Evolutionary conservation across 73 alveolate genomes (phyloP), one percentile per base, ranked within the genome.

Genomic region (Paramecium octaurelia): DNA sequence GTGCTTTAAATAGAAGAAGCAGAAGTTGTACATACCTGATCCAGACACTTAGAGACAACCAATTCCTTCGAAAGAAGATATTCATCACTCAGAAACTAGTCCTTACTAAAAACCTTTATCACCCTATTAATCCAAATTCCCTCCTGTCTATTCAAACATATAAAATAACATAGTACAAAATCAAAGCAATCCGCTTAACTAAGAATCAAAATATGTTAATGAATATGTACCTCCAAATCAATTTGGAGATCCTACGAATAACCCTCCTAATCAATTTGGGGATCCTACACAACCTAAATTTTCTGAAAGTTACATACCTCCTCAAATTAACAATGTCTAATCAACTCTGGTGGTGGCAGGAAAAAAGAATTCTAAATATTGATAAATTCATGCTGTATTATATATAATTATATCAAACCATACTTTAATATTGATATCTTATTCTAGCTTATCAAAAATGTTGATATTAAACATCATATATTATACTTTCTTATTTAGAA

Each of bases 1-100:
- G 91, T 80, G 91, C 20, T 80, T 80, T 34, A 40, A 42, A 20
- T 34, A 80, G 27, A 80, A 80, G 48, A 73, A 73, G 2, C n/a
- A 80, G 57, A 59, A 59, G 21, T 23, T 2, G 29, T 59, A 23
- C 8, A 10, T 34, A 12, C 5, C n/a, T 34, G 59, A 36, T 11
- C 31, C 54, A 73, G 87, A 54, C 14, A 54, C 69, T n/a, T 54
- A 73, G 38, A 36, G 46, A 73, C 20, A 20, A 40, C 54, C 35
- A 64, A 64, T 27, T 24, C 42, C 44, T 23, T 64, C 42, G 9
- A 27, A 27, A 64, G 42, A 64, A 7, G 46, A 64, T 27, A 64
- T 64, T 64, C 46, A 64, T 64, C 84, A 64, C 12, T 64, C 59
- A 2, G 40, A 73, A 12, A 73, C 87, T 14, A 43, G 31, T 36